Evolutionary conservation across 345 rosid species (phyloP).

Genomic region (Alliaria petiolata): DNA sequence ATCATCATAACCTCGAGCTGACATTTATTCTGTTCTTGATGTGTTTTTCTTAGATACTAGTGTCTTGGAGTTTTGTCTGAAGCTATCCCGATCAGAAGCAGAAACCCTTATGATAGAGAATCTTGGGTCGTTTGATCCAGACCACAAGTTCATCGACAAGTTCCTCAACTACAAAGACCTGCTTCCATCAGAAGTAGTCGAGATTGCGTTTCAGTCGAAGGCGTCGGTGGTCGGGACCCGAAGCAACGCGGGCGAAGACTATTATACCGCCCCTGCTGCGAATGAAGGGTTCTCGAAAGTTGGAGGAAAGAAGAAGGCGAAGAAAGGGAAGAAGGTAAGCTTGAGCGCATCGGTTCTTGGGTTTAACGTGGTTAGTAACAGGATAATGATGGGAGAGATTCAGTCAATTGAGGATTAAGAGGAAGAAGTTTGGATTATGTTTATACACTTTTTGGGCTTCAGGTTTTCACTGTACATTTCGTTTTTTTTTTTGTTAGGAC

Average conservation of each 20-base stretch:
- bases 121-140: conserved; percentile 64
- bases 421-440: conserved; percentile 27
- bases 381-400: conserved; percentile 99
- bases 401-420: conserved; percentile 72
- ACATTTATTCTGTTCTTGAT: background rate
- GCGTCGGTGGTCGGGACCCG: conserved; percentile 30
- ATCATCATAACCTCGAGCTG: too few relatives aligned
- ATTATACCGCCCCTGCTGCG: conserved; percentile 34
- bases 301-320: conserved; percentile 77
- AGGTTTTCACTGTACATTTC: conserved; percentile 33
- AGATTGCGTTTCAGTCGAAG: conserved; percentile 74
- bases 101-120: conserved; percentile 73
- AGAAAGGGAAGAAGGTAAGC: conserved; percentile 93
- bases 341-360: conserved; percentile 74
- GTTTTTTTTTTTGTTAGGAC: background rate
- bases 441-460: conserved; percentile 38
- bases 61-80: conserved; percentile 83
- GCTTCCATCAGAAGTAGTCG: conserved; percentile 77
- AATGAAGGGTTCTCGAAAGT: conserved; percentile 53
- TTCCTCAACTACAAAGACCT: conserved; percentile 88
- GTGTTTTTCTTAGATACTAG: conserved; percentile 57
- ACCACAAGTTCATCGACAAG: conserved; percentile 85
- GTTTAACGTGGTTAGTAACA: conserved; percentile 93
- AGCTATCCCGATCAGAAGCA: conserved; percentile 90
- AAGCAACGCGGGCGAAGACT: conserved; percentile 37